A percentile compares a stretch with the other conserved stretches of the same genome.
Conservation (phyloP, 352 stramenopile species). For the Vaucheria bursata region DNA sequence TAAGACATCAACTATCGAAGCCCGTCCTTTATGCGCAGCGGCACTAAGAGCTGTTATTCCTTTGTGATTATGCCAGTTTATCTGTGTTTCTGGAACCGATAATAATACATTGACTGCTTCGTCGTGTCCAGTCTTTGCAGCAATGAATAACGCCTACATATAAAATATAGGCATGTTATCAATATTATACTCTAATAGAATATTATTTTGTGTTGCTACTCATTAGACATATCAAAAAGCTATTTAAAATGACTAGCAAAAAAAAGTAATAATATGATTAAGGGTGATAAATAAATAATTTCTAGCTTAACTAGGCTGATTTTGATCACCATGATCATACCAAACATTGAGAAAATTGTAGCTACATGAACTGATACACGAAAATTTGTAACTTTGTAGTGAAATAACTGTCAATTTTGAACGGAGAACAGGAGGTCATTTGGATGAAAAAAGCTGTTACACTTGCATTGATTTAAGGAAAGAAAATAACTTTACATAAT, state of each 20-base stretch:
- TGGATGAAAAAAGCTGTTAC: no score
- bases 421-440: no score
- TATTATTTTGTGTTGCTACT: not conserved
- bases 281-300: not conserved
- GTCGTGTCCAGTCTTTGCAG: slow-evolving; percentile 42
- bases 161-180: not conserved
- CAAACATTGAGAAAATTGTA: no score
- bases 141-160: slow-evolving; percentile 25
- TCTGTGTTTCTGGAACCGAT: slow-evolving; percentile 27
- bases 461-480: no score
- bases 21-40: slow-evolving; percentile 41
- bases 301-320: not conserved
- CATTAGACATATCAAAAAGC: not conserved
- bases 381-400: no score
- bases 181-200: not conserved
- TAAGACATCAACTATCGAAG: slow-evolving; percentile 33
- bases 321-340: not conserved
- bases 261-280: not conserved
- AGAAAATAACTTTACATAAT: no score
- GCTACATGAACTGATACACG: no score
- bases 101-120: slow-evolving; percentile 34
- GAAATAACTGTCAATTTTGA: no score
- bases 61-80: slow-evolving; percentile 49
- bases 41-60: slow-evolving; percentile 40
- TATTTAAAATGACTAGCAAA: not conserved